Percentiles rank a stretch among this genome's conserved stretches.
These are phyloP conservation scores for Penicillium psychrosexuale DNA, from an alignment of 2,329 filamentous ascomycete species.

Conservation along the genomic window DNA sequence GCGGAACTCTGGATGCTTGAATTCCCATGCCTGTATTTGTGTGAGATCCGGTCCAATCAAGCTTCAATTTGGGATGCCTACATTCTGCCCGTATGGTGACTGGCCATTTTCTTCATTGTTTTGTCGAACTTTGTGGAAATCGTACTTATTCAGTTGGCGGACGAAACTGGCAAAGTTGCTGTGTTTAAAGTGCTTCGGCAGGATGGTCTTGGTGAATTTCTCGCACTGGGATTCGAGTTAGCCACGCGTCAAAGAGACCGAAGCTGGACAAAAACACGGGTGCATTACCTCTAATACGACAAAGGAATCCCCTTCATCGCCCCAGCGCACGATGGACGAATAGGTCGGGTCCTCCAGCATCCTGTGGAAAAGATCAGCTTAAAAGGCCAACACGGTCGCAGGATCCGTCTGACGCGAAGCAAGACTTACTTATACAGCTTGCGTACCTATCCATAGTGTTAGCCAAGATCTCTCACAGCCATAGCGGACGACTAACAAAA, in stretches of 20 bases:
- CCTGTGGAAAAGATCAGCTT: slow-evolving; percentile 47
- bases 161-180: slow-evolving; percentile 98
- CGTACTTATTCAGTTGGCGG: slow-evolving; percentile 92
- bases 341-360: slow-evolving; percentile 97
- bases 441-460: slow-evolving; percentile 66
- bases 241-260: slow-evolving; percentile 7
- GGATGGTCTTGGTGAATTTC: slow-evolving; percentile 94
- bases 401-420: slow-evolving; percentile 47
- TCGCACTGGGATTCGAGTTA: slow-evolving; percentile 68
- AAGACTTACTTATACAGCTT: slow-evolving; percentile 89
- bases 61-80: slow-evolving; percentile 37
- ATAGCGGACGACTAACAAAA: slow-evolving; percentile 66
- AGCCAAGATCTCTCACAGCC: slow-evolving; percentile 2
- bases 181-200: slow-evolving; percentile 98
- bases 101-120: slow-evolving; percentile 82
- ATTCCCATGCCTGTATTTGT: slow-evolving; percentile 76
- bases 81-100: slow-evolving; percentile 76
- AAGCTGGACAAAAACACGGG: slow-evolving; percentile 14
- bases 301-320: slow-evolving; percentile 90
- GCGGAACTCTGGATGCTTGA: slow-evolving; percentile 95
- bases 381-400: background rate
- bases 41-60: background rate
- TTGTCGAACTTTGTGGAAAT: slow-evolving; percentile 95
- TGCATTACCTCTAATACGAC: slow-evolving; percentile 83
- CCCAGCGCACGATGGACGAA: slow-evolving; percentile 90